phyloP scores from a whole-genome alignment of 768 basidiomycete species.

The Dentipellis fragilis region DNA sequence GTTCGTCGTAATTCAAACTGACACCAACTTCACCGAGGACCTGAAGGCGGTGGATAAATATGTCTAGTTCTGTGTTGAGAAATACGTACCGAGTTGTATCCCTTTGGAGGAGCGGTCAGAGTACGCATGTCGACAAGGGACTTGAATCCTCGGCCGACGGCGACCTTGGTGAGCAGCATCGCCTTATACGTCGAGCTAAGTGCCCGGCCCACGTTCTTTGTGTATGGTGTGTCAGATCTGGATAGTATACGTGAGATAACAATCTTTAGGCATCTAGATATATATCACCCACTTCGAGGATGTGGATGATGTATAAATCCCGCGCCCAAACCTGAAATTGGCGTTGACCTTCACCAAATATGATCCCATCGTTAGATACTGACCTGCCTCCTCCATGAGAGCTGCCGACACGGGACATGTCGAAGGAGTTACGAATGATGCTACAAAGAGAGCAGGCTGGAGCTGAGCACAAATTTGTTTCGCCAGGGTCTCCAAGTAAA shows the following conservation, averaged over 20 bases:
- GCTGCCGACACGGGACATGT: neutral
- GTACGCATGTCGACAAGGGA: neutral
- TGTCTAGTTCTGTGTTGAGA: neutral
- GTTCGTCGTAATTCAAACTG: conserved; percentile 14
- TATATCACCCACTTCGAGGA: neutral
- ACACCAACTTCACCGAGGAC: conserved; percentile 1
- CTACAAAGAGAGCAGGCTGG: neutral
- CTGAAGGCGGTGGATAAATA: neutral
- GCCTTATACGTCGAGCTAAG: neutral
- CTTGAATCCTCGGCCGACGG: neutral
- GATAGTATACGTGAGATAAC: neutral
- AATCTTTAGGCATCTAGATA: neutral
- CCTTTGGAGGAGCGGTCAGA: neutral
- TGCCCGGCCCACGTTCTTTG: neutral
- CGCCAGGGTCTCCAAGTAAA: neutral
- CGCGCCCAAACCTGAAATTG: neutral
- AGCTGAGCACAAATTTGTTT: neutral
- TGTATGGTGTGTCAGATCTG: neutral
- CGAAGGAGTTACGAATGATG: neutral
- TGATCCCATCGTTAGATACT: neutral
- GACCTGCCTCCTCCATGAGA: neutral
- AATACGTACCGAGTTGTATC: neutral
- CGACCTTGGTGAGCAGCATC: neutral
- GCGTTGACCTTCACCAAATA: neutral
- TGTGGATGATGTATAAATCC: neutral